Evolutionary conservation across 2,329 filamentous ascomycete species (phyloP).

Genomic region (Sporothrix pallida): DNA sequence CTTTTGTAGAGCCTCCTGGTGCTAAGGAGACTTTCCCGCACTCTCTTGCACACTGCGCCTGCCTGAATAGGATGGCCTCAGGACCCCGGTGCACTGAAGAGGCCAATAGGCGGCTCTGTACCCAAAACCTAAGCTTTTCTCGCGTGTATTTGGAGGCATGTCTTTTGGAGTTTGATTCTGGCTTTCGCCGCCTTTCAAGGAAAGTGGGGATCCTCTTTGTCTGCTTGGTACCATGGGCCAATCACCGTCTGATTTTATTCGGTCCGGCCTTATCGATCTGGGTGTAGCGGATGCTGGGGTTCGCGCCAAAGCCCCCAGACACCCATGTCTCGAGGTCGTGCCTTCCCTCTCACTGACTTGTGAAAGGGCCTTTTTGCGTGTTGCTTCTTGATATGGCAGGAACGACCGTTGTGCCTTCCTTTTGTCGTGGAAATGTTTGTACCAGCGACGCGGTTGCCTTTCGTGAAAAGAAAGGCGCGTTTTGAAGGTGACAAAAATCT

Average conservation of each 20-base stretch:
- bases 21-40: constrained; percentile 22
- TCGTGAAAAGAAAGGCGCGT: neutral
- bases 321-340: constrained; percentile 17
- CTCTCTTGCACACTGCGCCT: constrained; percentile 8
- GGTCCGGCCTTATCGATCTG: constrained; percentile 37
- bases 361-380: constrained; percentile 1
- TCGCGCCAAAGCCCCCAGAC: constrained; percentile 19
- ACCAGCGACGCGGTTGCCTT: neutral
- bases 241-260: constrained; percentile 33
- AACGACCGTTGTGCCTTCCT: constrained; percentile 12
- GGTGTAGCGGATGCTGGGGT: constrained; percentile 4
- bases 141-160: neutral
- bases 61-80: constrained; percentile 28
- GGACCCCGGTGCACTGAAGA: neutral
- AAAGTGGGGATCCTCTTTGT: constrained; percentile 9
- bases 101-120: neutral
- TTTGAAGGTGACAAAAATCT: neutral
- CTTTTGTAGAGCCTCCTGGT: constrained; percentile 25
- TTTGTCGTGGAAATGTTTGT: neutral
- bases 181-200: neutral
- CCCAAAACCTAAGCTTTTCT: neutral
- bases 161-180: neutral
- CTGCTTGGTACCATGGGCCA: constrained; percentile 3
- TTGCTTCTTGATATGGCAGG: constrained; percentile 15
- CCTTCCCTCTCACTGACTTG: constrained; percentile 10